Base-by-base conservation (phyloP, 257 asterid species). In the Catharanthus roseus region DNA sequence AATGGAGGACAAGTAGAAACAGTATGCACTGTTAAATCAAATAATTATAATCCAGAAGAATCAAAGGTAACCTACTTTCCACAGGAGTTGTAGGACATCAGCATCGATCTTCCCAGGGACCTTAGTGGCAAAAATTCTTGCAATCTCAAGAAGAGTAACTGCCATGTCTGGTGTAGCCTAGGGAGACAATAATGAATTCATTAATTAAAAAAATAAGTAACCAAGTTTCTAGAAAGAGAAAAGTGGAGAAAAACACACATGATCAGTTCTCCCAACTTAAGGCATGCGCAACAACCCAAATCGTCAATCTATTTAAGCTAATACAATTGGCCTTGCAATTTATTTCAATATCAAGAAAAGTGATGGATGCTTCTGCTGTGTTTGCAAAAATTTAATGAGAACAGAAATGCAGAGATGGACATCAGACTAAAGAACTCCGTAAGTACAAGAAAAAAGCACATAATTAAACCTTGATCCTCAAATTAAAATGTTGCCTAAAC, bases 101-200 rank as follows among this genome's bases (percentile, higher is more conserved):
- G 99, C 99, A 75, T 95, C 99, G 61, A 95, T 88, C 89, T 95
- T 95, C 77, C 99, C 99, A 39, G 99, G 99, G 80, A 87, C 99
- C 85, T 95, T 95, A 72, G 99, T 95, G 6, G 99, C 99, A 82
- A 95, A 95, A 73, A 91, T 73, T 82, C 99, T 83, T 78, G 97
- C 99, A 74, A 95, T 89, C 85, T 95, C 97, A 74, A 95, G 97
- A 86, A 95, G 97, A 60, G 99, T 95, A 72, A 95, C 97, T 26
- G 99, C 99, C 99, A 95, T 95, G 82, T 88, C 99, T 60, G 99
- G 99, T 72, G 96, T 91, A 77, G 99, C 99, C 99, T 95, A 72
- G 74, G 34, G 81, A 77, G 70, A 54, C 76, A 74, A 70, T 74
- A 78, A 78, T 19, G 60, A 64, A 54, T 47, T 44, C 64, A 15